A percentile compares a stretch with the other conserved stretches of the same genome.
Conservation (phyloP, 257 asterid genomes). For the Gentiana dahurica region DNA sequence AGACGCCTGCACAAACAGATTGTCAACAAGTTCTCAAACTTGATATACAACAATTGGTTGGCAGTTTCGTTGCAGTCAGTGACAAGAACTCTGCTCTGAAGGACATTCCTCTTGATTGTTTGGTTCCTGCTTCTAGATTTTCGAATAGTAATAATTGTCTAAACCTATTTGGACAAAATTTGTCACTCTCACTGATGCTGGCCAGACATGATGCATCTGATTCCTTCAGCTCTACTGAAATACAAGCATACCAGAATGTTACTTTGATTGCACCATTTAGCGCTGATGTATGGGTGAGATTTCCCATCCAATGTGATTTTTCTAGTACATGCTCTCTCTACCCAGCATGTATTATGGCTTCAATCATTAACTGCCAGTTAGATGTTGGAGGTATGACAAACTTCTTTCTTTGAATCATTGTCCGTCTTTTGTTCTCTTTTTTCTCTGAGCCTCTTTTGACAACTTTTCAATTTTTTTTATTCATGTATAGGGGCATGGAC, state of each 20-base stretch:
- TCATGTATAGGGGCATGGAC: constrained; percentile 47
- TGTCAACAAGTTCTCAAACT: constrained; percentile 48
- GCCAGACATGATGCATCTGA: constrained; percentile 26
- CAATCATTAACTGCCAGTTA: constrained; percentile 45
- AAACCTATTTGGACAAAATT: constrained; percentile 62
- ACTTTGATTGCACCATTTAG: constrained; percentile 46
- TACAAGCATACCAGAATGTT: constrained; percentile 17
- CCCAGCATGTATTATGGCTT: constrained; percentile 61
- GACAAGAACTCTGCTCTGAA: constrained; percentile 34
- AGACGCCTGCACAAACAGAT: constrained; percentile 42
- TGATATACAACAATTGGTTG: constrained; percentile 39
- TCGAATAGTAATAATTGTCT: constrained; percentile 52
- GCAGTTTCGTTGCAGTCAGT: constrained; percentile 26
- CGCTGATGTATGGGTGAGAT: constrained; percentile 81
- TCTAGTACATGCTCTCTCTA: constrained; percentile 20
- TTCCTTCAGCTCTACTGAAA: constrained; percentile 20
- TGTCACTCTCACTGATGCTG: constrained; percentile 50
- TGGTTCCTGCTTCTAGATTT: constrained; percentile 48
- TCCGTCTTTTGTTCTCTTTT: constrained; percentile 3
- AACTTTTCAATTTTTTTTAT: not conserved
- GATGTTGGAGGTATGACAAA: constrained; percentile 49
- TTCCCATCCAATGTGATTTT: constrained; percentile 40
- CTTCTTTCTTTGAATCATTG: constrained; percentile 3
- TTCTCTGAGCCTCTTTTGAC: constrained; percentile 4
- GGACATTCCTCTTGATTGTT: constrained; percentile 62